Base-by-base conservation (phyloP, 148 eudicot genomes). In the Nepenthes mirabilis region DNA sequence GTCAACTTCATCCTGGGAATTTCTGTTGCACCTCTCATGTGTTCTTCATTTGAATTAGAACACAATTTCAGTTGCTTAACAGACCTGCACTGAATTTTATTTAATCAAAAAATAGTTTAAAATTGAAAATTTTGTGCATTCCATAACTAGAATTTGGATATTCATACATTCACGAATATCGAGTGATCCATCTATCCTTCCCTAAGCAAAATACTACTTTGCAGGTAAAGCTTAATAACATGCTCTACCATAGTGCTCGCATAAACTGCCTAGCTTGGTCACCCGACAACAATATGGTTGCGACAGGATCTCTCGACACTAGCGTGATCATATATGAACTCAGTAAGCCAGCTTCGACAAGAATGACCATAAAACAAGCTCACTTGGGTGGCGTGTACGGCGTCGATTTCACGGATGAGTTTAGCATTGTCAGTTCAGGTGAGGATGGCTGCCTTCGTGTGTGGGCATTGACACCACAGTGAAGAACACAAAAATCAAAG, bases 241-340 rank as follows among this genome's bases (percentile, higher is more conserved):
- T 91, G 94, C 50, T 85, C 64, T 91, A 85, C 69, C 97, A 87
- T 67, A 76, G 86, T 52, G 95, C 97, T 32, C 88, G 96, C 43
- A 77, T 91, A 71, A 85, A 91, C 74, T 76, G 94, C 75, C 61
- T 91, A 73, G 86, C 94, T 52, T 88, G 97, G 97, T 91, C 94
- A 61, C 88, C 90, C 56, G 82, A 85, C 71, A 77, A 67, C 79
- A 78, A 57, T 67, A 76, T 79, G 90, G 81, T 91, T 72, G 90
- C 94, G 34, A 88, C 97, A 53, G 96, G 94, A 71, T 85, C 96
- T 63, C 93, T 91, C 52, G 94, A 91, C 70, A 88, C 96, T 14
- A 73, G 81, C 59, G 90, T 85, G 57, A 80, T 91, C 58, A 73
- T 88, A 40, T 88, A 91, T 66, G 96, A 83, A 55, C 47, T 88